Base-by-base conservation (phyloP, 2,329 filamentous ascomycete genomes). In the Geoglossum cookeanum region DNA sequence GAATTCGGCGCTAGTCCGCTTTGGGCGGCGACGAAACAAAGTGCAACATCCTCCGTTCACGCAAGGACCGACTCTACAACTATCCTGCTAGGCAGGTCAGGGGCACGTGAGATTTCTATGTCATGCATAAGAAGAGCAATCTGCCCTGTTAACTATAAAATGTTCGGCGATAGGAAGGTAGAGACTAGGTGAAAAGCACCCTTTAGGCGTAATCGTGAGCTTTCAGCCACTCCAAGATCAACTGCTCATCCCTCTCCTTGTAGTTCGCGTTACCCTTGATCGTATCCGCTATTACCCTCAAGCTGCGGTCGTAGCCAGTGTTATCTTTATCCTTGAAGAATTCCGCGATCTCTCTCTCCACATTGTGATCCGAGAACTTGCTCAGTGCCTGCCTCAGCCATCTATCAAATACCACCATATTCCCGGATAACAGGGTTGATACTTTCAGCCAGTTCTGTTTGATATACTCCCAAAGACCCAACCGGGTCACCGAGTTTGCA, bases 271-370 rank as follows among this genome's bases (percentile, higher is more conserved):
- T 84, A 9, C 85, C 87, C 47, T 83, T 79, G 62, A 97, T 87
- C 61, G 84, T 89, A 68, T 97, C 92, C 68, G 83, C 83, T 61
- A 91, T 84, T 62, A 94, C 87, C 62, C 84, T 83, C 55, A 98
- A 72, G 3, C 87, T 90, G 57, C 92, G 83, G 68, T 94, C 86
- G 69, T 90, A 97, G 54, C 83, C 85, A 64, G 81, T 81, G 17
- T 85, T 91, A 66, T 97, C 87, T 75, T 91, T 94, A 64, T 79
- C 78, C 64, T 79, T 76, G 75, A 97, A 98, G 76, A 98, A 98
- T 2, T 72, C 68, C 55, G 83, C 76, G 64, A 98, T 92, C 57
- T 96, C 88, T 61, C 81, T 75, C 60, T 87, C 78, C 15, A 80
- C 76, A 61, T 78, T 77, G 13, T 75, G 71, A 63, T 88, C 83